Evolutionary conservation across 139 green algal genomes (phyloP), one percentile per base, ranked within the genome.

Genomic region (Picochlorum sp.): DNA sequence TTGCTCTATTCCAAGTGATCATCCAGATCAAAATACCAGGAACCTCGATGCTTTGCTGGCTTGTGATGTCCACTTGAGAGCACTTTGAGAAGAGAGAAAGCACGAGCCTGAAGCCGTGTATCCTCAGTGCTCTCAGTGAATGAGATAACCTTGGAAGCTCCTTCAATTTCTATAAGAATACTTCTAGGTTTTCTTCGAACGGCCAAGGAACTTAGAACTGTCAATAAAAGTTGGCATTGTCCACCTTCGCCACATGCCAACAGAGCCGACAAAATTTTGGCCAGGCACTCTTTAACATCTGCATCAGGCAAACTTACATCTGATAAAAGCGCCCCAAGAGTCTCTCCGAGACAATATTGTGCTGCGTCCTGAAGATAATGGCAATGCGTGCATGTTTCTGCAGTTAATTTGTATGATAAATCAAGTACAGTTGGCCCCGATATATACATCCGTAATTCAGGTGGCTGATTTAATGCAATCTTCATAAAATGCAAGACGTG

Each of bases 201-300:
- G 1, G 71, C 66, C 23, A 78, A 34, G 54, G 59, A 72, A 69
- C 65, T 73, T 45, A 78, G 66, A 51, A 78, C 54, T 2, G 71
- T 74, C 3, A 78, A 55, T 38, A 74, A 49, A 26, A 66, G 47
- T 34, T 77, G 65, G 49, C 65, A 65, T 59, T 77, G 71, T 4
- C 24, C 60, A 6, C 57, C 31, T 26, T 47, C 16, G 49, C 13
- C 55, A 50, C 57, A 50, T 1, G n/a, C 8, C 15, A 21, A 15
- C 30, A 76, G 45, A 50, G 56, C 45, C 1, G 45, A 30, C 57
- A 77, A 67, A 21, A 71, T 38, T 21, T 24, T 45, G 3, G 21
- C 11, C 20, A 72, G 26, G 26, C 52, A 20, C 9, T 45, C 14
- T 26, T 57, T 30, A 6, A 58, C 34, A 45, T 64, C 44, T 1